Evolutionary conservation across 176 grass and related monocot genomes (phyloP).

Genomic region (Secale cereale): DNA sequence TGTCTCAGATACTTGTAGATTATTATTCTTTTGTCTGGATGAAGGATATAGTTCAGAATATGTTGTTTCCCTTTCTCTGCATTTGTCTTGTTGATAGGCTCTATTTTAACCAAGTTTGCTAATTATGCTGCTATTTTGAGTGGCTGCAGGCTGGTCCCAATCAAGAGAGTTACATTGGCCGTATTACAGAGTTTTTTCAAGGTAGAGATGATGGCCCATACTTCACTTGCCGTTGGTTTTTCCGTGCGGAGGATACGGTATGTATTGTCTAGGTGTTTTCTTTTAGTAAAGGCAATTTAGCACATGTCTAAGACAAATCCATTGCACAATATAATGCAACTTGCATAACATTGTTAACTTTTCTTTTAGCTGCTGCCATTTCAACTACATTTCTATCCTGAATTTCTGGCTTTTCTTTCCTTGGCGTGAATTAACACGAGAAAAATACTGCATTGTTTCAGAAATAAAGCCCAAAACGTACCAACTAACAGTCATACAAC

Average conservation of each 20-base stretch:
- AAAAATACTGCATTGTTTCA: no score
- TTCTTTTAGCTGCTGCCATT: no score
- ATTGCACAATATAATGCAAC: no score
- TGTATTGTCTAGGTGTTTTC: background rate
- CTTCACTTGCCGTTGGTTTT: conserved; percentile 70
- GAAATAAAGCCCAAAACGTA: background rate
- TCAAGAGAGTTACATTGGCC: conserved; percentile 52
- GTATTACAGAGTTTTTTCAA: conserved; percentile 67
- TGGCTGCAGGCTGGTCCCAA: conserved; percentile 44
- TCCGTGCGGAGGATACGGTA: conserved; percentile 50
- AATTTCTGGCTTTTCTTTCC: no score
- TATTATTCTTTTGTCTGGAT: background rate
- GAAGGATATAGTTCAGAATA: background rate
- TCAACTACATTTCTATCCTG: no score
- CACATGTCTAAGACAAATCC: background rate
- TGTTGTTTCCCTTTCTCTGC: background rate
- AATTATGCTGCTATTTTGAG: background rate
- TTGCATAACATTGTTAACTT: no score
- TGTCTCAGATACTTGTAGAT: background rate
- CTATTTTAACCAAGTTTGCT: background rate
- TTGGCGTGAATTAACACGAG: no score
- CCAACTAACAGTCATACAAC: no score
- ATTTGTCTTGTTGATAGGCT: background rate
- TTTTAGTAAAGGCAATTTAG: background rate
- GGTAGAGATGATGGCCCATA: conserved; percentile 24